Conservation (phyloP, 352 stramenopile genomes). For the Phytophthora parvispora region DNA sequence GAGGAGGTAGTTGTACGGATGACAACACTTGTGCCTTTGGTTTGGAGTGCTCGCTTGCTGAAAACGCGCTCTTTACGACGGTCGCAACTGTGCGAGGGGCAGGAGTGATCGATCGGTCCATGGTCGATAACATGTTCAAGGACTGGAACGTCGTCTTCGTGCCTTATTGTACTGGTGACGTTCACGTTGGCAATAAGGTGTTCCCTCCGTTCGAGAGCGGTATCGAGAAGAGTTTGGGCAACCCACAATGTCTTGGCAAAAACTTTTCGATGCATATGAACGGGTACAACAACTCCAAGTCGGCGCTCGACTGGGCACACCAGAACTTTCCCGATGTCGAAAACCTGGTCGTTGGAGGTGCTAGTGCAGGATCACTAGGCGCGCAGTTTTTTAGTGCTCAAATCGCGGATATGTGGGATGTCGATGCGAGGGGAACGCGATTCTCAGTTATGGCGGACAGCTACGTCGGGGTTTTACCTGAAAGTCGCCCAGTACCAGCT, state of each 20-base stretch:
- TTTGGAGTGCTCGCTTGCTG: constrained; percentile 50
- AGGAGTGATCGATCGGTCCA: constrained; percentile 56
- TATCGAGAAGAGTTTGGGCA: constrained; percentile 40
- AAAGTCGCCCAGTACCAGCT: constrained; percentile 26
- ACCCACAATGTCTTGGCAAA: constrained; percentile 32
- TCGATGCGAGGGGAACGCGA: constrained; percentile 42
- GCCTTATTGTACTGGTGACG: constrained; percentile 70
- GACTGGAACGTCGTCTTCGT: constrained; percentile 78
- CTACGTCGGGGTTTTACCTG: constrained; percentile 56
- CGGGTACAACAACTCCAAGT: constrained; percentile 64
- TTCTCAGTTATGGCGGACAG: constrained; percentile 58
- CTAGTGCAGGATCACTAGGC: constrained; percentile 59
- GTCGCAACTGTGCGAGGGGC: constrained; percentile 44
- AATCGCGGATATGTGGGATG: constrained; percentile 57
- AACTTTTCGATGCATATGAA: constrained; percentile 54
- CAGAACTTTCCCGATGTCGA: constrained; percentile 65
- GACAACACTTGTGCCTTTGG: constrained; percentile 59
- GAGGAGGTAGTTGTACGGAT: constrained; percentile 63
- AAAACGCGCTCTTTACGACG: constrained; percentile 44
- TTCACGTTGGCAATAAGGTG: constrained; percentile 56
- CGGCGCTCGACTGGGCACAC: constrained; percentile 57
- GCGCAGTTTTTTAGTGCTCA: constrained; percentile 45
- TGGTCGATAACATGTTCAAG: constrained; percentile 59
- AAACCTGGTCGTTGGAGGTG: constrained; percentile 53
- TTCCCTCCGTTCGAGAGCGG: constrained; percentile 21